Conservation (phyloP, 352 stramenopile species). For the Pythium grandisporangium region DNA sequence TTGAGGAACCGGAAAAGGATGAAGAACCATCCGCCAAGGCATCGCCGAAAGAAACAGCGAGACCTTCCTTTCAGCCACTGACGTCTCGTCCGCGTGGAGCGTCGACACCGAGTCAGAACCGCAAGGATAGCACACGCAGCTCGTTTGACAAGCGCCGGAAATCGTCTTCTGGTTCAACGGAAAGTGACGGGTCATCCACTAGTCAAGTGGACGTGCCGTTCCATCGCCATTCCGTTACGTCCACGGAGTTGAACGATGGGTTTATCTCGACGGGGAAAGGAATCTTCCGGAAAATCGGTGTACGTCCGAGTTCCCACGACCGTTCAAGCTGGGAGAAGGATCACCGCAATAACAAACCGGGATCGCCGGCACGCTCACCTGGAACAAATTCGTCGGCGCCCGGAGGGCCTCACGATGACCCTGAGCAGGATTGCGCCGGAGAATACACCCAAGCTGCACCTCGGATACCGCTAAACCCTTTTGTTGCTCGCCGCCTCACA, state of each 20-base stretch:
- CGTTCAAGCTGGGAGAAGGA: no score
- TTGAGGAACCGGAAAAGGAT: no score
- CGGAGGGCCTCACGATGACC: no score
- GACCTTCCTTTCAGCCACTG: no score
- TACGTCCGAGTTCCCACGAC: slow-evolving; percentile 31
- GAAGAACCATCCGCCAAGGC: no score
- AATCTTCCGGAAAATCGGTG: slow-evolving; percentile 78
- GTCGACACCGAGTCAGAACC: no score
- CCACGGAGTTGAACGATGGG: slow-evolving; percentile 51
- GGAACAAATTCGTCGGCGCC: no score
- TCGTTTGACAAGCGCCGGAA: slow-evolving; percentile 26
- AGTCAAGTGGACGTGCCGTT: no score
- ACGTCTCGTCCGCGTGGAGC: no score
- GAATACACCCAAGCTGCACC: slow-evolving; percentile 78
- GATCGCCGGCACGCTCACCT: slow-evolving; percentile 15
- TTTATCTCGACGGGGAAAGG: slow-evolving; percentile 85
- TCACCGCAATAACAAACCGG: slow-evolving; percentile 16
- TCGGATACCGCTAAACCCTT: slow-evolving; percentile 70
- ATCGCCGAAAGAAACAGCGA: no score
- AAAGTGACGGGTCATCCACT: slow-evolving; percentile 27
- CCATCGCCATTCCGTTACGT: slow-evolving; percentile 42
- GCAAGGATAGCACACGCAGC: no score
- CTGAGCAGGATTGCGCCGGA: slow-evolving; percentile 30
- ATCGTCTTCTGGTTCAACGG: slow-evolving; percentile 37
- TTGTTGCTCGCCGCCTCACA: slow-evolving; percentile 69